phyloP scores from a whole-genome alignment of 768 basidiomycete genomes.

The Dictyophora rubrovolvata region DNA sequence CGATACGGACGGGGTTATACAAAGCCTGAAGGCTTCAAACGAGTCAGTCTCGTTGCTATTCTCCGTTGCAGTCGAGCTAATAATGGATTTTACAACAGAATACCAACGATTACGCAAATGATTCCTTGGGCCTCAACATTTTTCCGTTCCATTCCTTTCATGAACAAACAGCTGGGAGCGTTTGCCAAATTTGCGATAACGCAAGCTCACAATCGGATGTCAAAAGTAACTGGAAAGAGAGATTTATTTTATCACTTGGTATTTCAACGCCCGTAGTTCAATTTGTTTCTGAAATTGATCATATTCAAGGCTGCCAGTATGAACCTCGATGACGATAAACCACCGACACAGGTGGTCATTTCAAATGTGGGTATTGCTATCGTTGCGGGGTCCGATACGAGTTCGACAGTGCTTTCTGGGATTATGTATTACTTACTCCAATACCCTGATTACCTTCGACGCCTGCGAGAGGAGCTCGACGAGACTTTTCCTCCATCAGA shows the following conservation, averaged over 20 bases:
- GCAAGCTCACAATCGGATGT: background rate
- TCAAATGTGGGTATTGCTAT: slow-evolving; percentile 31
- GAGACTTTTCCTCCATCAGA: slow-evolving; percentile 20
- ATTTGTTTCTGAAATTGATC: no score
- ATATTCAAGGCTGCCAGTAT: slow-evolving; percentile 13
- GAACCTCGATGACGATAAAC: slow-evolving; percentile 31
- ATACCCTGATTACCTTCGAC: slow-evolving; percentile 31
- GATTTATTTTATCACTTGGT: slow-evolving; percentile 37
- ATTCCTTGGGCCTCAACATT: slow-evolving; percentile 35
- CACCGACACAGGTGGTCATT: slow-evolving; percentile 20
- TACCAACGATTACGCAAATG: slow-evolving; percentile 8
- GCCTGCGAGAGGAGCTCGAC: slow-evolving; percentile 38
- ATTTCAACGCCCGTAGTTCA: background rate
- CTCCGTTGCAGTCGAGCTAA: slow-evolving; percentile 11
- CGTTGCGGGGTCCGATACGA: slow-evolving; percentile 40
- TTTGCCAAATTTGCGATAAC: slow-evolving; percentile 27
- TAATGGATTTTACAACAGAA: slow-evolving; percentile 34
- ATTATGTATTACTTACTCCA: slow-evolving; percentile 34
- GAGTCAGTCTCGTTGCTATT: background rate
- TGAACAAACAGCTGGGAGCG: slow-evolving; percentile 17
- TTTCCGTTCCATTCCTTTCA: slow-evolving; percentile 28
- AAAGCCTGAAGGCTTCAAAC: slow-evolving; percentile 28
- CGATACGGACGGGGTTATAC: slow-evolving; percentile 34
- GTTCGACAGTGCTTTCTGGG: slow-evolving; percentile 31
- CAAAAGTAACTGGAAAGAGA: background rate